These are phyloP conservation scores for Peterozyma xylosa DNA, from an alignment of 805 yeast species.

Conservation along the genomic window DNA sequence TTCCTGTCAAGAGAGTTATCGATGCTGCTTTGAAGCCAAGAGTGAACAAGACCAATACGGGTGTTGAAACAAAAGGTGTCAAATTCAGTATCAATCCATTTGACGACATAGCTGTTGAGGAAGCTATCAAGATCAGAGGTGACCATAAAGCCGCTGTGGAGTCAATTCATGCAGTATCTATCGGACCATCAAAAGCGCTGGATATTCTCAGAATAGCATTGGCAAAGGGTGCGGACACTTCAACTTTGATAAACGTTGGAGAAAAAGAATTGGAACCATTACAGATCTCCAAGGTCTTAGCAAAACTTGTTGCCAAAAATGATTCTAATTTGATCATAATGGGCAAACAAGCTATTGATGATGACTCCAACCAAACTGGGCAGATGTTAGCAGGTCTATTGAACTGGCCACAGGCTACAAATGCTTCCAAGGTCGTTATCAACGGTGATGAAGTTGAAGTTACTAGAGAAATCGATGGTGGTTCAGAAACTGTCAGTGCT, in stretches of 20 bases:
- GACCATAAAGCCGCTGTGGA: constrained; percentile 63
- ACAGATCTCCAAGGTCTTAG: constrained; percentile 78
- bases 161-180: constrained; percentile 81
- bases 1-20: constrained; percentile 92
- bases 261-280: constrained; percentile 73
- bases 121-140: constrained; percentile 75
- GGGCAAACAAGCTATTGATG: constrained; percentile 97
- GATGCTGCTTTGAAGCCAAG: constrained; percentile 93
- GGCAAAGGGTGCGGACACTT: constrained; percentile 90
- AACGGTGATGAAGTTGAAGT: constrained; percentile 54
- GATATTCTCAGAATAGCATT: constrained; percentile 84
- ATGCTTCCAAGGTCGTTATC: constrained; percentile 78
- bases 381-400: constrained; percentile 92
- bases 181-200: constrained; percentile 82
- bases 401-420: constrained; percentile 96
- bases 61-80: constrained; percentile 81
- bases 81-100: constrained; percentile 94
- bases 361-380: constrained; percentile 91
- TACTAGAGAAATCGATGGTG: constrained; percentile 93
- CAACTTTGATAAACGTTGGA: constrained; percentile 76
- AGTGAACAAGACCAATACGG: constrained; percentile 77
- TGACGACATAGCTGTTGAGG: constrained; percentile 97
- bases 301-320: constrained; percentile 63
- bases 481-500: constrained; percentile 75
- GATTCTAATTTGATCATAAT: constrained; percentile 73